Base-by-base conservation (phyloP, 352 stramenopile genomes). In the Globisporangium carolinianum region DNA sequence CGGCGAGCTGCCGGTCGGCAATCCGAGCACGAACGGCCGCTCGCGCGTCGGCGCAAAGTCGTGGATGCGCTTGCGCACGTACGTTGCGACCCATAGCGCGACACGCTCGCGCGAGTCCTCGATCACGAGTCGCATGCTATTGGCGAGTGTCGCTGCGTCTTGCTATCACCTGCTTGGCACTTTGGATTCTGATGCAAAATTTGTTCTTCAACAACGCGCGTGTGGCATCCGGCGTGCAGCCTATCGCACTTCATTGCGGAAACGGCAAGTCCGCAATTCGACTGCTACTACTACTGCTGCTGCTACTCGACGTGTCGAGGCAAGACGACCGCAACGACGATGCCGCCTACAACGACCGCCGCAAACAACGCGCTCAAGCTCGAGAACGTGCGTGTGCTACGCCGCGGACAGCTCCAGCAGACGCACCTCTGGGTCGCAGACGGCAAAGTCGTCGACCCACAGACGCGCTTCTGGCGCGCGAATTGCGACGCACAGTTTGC, bases 1-100 rank as follows among this genome's bases (percentile, higher is more conserved):
- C 51, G 87, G 87, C n/a, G 87, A 94, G 69, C 77, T 90, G 53
- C 87, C 87, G 9, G 87, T 96, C 36, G 87, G 86, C 39, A 96
- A 71, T 3, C 87, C 87, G 32, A 96, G 74, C 52, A 96, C 87
- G 64, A 96, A 96, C 49, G 86, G 86, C 43, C 62, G 62, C 36
- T 81, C 73, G 12, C 68, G 68, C 43, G 82, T 91, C n/a, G 86
- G 86, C 46, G 62, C 58, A 62, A 94, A 96, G 51, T 86, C 70
- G 55, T 70, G 74, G 63, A 96, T 95, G 53, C 86, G 75, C 67
- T 91, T 76, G 53, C 72, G 66, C 53, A 95, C 71, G 61, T 96
- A 94, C 38, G 78, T 73, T 46, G 86, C 80, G n/a, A 91, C 86
- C 77, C 86, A 95, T 11, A 71, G 55, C 52, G 74, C 87, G 36